Evolutionary conservation across 768 basidiomycete species (phyloP).

Genomic region (Macrolepiota fuliginosa): DNA sequence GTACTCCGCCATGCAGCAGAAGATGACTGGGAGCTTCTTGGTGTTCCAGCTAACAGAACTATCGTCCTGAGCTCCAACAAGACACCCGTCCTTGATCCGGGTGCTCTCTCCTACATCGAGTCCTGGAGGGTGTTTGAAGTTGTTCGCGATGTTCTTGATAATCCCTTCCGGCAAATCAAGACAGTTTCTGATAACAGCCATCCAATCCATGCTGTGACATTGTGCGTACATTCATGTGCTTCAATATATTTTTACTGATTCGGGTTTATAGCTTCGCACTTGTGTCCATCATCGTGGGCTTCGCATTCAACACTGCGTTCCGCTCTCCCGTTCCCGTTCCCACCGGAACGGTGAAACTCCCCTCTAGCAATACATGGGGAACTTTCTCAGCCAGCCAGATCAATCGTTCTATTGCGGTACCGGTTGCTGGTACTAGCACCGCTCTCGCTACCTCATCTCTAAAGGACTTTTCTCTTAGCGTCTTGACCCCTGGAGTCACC

Average conservation of each 20-base stretch:
- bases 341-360: slow-evolving; percentile 29
- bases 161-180: slow-evolving; percentile 36
- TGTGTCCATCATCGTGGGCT: slow-evolving; percentile 65
- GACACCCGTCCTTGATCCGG: slow-evolving; percentile 44
- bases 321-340: slow-evolving; percentile 33
- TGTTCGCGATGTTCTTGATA: slow-evolving; percentile 41
- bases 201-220: slow-evolving; percentile 56
- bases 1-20: slow-evolving; percentile 31
- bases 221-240: slow-evolving; percentile 45
- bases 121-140: slow-evolving; percentile 40
- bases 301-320: slow-evolving; percentile 51
- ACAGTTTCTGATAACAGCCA: slow-evolving; percentile 40
- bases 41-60: slow-evolving; percentile 38
- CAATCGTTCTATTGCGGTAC: slow-evolving; percentile 34
- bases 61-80: slow-evolving; percentile 34
- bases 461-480: slow-evolving; percentile 50
- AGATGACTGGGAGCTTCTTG: slow-evolving; percentile 42
- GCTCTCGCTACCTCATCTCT: slow-evolving; percentile 35
- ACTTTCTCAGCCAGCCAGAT: slow-evolving; percentile 33
- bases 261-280: slow-evolving; percentile 56
- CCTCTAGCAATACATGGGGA: slow-evolving; percentile 30
- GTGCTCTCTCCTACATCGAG: slow-evolving; percentile 41
- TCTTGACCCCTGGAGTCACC: slow-evolving; percentile 48
- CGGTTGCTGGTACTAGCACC: slow-evolving; percentile 27
- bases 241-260: slow-evolving; percentile 13